Percentiles rank a stretch among this genome's conserved stretches.
Evolutionary conservation across 768 basidiomycete genomes (phyloP).

Genomic region (Boletus pseudopeckii): DNA sequence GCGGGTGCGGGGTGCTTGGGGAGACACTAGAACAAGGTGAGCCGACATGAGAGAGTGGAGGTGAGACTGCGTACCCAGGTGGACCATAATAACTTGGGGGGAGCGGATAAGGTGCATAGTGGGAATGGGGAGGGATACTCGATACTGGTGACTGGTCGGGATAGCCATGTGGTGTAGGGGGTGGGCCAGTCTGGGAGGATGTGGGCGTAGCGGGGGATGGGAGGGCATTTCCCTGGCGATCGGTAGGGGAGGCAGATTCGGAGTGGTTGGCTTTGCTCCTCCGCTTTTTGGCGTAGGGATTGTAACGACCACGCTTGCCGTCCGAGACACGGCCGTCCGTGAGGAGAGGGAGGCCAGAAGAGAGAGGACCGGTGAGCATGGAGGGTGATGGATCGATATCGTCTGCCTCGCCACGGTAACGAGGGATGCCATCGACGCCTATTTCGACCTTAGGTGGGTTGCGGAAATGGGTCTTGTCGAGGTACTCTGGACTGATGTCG

Average conservation of each 20-base stretch:
- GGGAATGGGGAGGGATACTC: slow-evolving; percentile 23
- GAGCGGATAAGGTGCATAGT: slow-evolving; percentile 34
- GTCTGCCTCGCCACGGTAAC: slow-evolving; percentile 83
- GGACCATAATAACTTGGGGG: slow-evolving; percentile 32
- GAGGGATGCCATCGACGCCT: slow-evolving; percentile 75
- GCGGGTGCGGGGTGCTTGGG: slow-evolving; percentile 22
- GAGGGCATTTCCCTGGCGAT: slow-evolving; percentile 20
- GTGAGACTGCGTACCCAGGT: slow-evolving; percentile 20
- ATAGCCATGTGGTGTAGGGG: slow-evolving; percentile 25
- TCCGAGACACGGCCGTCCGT: slow-evolving; percentile 45
- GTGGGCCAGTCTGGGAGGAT: slow-evolving; percentile 22
- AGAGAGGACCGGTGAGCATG: slow-evolving; percentile 40
- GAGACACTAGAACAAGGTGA: slow-evolving; percentile 20
- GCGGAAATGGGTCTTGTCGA: slow-evolving; percentile 89
- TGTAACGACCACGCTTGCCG: slow-evolving; percentile 43
- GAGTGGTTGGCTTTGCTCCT: slow-evolving; percentile 31
- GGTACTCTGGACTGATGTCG: slow-evolving; percentile 82
- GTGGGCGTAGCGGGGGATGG: slow-evolving; percentile 33
- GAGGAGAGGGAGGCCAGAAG: slow-evolving; percentile 47
- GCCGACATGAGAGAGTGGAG: slow-evolving; percentile 1
- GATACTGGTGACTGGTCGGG: slow-evolving; percentile 28
- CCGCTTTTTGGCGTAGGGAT: slow-evolving; percentile 46
- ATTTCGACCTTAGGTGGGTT: slow-evolving; percentile 87
- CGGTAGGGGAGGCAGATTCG: slow-evolving; percentile 32
- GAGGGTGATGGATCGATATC: slow-evolving; percentile 51